Base-by-base conservation (phyloP, 768 basidiomycete species). In the Tylopilus intermedius region DNA sequence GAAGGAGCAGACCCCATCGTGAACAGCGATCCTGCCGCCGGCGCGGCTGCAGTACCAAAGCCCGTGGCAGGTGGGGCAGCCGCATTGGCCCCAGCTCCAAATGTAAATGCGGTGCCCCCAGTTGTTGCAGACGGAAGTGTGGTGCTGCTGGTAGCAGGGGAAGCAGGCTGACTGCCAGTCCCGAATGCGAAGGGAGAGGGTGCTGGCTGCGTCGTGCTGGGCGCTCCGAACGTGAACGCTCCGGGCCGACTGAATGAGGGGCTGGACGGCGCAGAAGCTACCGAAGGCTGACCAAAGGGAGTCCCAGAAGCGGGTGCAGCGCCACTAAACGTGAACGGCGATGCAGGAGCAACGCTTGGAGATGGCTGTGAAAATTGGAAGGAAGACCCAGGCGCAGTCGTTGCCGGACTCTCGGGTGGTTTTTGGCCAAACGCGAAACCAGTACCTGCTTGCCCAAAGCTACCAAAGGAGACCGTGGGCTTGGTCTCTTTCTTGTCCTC, bases 1-100 rank as follows among this genome's bases (percentile, higher is more conserved):
- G 76, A 58, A 15, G 83, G 78, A 2, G 79, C 75, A 44, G 83
- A 72, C 29, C 83, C 83, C 49, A 84, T 83, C 11, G 82, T 84
- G 60, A 84, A 84, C 33, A 84, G 55, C 3, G 69, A 59, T 48
- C 54, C 64, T 7, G 70, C 68, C 30, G 24, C 49, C 2, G 59
- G 15, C 2, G 76, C 64, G 9, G 75, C 62, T 13, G 71, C 69
- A 33, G 66, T 70, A 60, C 73, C 71, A 55, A 82, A 83, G n/a
- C 54, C 45, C 26, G 22, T 71, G 41, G 63, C 66, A 33, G 74
- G 61, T n/a, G 73, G 61, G 32, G 74, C 71, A 47, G 69, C 64
- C 22, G 67, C 69, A 53, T 60, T 64, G 27, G 57, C 11, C 5
- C 62, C 60, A 38, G 57, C 61, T 51, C 76, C 75, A 53, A 82